Evolutionary conservation across 192 early-diverging fungal species (phyloP).

Genomic region (Backusella liffmaniae): DNA sequence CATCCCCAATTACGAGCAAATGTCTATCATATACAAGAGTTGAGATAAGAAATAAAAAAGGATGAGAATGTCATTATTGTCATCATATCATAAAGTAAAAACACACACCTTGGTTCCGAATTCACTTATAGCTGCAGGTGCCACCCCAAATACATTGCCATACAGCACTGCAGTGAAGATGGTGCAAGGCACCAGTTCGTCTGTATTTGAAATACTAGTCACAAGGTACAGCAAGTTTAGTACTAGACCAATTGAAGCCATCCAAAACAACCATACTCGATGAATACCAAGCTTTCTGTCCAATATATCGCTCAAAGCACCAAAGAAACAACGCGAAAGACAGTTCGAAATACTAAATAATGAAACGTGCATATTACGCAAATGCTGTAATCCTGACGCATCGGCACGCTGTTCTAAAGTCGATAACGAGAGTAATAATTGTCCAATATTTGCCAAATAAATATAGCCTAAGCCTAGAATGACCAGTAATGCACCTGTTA

Average conservation of each 20-base stretch:
- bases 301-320: slow-evolving; percentile 19
- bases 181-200: slow-evolving; percentile 21
- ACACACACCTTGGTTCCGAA: slow-evolving; percentile 23
- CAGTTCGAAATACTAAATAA: slow-evolving; percentile 26
- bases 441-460: slow-evolving; percentile 31
- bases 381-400: slow-evolving; percentile 15
- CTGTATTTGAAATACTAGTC: slow-evolving; percentile 1
- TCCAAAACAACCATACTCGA: slow-evolving; percentile 28
- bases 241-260: slow-evolving; percentile 8
- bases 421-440: slow-evolving; percentile 23
- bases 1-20: slow-evolving; percentile 33
- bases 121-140: slow-evolving; percentile 23
- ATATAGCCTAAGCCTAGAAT: slow-evolving; percentile 33
- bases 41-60: not conserved
- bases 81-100: not conserved
- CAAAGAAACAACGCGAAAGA: slow-evolving; percentile 21
- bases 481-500: slow-evolving; percentile 24
- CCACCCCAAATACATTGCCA: slow-evolving; percentile 30
- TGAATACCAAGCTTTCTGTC: slow-evolving; percentile 9
- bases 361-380: slow-evolving; percentile 34
- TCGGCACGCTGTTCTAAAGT: not conserved
- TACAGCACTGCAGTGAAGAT: slow-evolving; percentile 20
- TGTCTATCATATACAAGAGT: slow-evolving; percentile 5
- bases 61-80: not conserved
- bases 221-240: slow-evolving; percentile 11